A percentile compares a stretch with the other conserved stretches of the same genome.
Conservation (phyloP, 306 rosid genomes). For the Begonia peltatifolia region DNA sequence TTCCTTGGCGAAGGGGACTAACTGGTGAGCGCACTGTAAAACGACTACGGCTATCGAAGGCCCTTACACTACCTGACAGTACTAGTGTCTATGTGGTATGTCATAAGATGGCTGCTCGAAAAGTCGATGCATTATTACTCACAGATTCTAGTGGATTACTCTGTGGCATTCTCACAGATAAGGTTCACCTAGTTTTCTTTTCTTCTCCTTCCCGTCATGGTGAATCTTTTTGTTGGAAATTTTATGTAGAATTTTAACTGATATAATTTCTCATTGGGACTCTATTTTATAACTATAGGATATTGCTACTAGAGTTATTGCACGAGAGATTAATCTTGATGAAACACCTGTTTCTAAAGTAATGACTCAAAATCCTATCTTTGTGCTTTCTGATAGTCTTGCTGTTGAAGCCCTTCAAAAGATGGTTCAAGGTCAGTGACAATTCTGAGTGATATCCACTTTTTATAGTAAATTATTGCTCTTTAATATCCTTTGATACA, state of each 20-base stretch:
- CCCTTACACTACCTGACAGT: constrained; percentile 78
- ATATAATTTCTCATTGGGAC: constrained; percentile 2
- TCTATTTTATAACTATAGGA: constrained; percentile 39
- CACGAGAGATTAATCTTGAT: constrained; percentile 58
- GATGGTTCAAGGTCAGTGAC: constrained; percentile 90
- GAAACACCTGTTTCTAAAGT: constrained; percentile 81
- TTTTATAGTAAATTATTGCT: not conserved
- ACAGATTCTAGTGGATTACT: constrained; percentile 92
- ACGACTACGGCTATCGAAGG: constrained; percentile 73
- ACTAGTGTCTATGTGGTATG: constrained; percentile 77
- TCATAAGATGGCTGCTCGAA: constrained; percentile 82
- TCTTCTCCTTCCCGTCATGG: not conserved
- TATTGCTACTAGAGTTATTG: constrained; percentile 74
- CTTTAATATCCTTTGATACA: no score
- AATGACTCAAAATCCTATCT: constrained; percentile 84
- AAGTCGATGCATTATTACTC: constrained; percentile 73
- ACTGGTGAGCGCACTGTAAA: constrained; percentile 78
- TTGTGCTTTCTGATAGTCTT: constrained; percentile 87
- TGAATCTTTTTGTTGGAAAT: not conserved
- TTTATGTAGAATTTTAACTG: constrained; percentile 4
- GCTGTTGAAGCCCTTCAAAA: constrained; percentile 99
- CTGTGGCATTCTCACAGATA: constrained; percentile 95
- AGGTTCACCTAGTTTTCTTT: constrained; percentile 29
- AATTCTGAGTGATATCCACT: constrained; percentile 3
- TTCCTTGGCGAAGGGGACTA: constrained; percentile 46